Percentiles rank a stretch among this genome's conserved stretches.
phyloP scores from a whole-genome alignment of 164 flowering plant species.

The Malania oleifera region DNA sequence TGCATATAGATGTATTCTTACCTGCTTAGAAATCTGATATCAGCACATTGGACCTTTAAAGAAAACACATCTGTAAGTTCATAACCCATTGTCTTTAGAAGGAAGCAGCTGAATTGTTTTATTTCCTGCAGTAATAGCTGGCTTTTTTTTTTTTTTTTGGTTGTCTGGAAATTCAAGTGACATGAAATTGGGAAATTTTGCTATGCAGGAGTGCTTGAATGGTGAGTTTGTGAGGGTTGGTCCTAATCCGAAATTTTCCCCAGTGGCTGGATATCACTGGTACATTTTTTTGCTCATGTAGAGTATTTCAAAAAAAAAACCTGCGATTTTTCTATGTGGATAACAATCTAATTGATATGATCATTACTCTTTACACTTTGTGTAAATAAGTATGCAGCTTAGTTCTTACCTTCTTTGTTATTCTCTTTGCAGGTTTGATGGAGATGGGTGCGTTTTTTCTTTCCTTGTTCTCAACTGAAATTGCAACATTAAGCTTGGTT shows the following conservation, averaged over 20 bases:
- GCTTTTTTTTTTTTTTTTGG: no score
- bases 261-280: conserved; percentile 98
- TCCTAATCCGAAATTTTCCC: conserved; percentile 87
- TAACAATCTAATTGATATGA: not conserved
- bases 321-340: not conserved
- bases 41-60: no score
- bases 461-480: conserved; percentile 8
- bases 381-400: not conserved
- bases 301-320: not conserved
- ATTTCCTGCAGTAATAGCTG: not conserved
- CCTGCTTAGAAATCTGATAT: no score
- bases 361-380: not conserved
- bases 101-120: not conserved
- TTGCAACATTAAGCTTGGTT: not conserved
- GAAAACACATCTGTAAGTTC: no score
- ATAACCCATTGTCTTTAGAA: no score
- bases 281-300: conserved; percentile 17
- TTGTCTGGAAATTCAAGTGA: not conserved
- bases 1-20: no score
- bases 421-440: conserved; percentile 89
- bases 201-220: conserved; percentile 78
- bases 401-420: conserved; percentile 10
- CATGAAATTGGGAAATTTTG: not conserved
- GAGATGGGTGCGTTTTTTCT: conserved; percentile 77
- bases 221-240: conserved; percentile 98